Evolutionary conservation across 2,329 filamentous ascomycete genomes (phyloP).

Genomic region (Arthrinium phaeospermum): DNA sequence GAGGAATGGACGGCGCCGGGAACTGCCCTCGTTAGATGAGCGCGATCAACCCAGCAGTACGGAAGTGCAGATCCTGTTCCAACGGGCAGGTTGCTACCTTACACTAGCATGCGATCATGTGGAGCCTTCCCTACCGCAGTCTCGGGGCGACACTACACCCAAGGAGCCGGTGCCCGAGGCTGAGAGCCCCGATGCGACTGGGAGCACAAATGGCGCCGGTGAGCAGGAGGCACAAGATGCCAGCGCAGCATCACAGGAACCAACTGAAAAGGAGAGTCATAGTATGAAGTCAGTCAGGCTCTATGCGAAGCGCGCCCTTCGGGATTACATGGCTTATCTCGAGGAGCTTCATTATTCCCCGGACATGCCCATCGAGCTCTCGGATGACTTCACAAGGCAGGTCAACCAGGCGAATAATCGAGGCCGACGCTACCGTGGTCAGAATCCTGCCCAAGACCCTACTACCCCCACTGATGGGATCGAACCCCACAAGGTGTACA

Average conservation of each 20-base stretch:
- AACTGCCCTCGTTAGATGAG: conserved; percentile 38
- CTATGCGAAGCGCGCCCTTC: conserved; percentile 76
- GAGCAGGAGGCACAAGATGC: conserved; percentile 27
- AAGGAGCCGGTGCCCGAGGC: conserved; percentile 16
- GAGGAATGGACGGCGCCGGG: conserved; percentile 41
- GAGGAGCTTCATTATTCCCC: conserved; percentile 81
- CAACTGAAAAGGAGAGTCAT: conserved; percentile 47
- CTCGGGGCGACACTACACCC: conserved; percentile 27
- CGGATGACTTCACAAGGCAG: conserved; percentile 61
- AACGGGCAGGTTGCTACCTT: conserved; percentile 75
- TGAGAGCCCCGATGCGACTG: not conserved
- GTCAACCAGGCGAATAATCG: conserved; percentile 57
- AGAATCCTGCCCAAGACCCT: conserved; percentile 51
- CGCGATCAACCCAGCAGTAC: conserved; percentile 73
- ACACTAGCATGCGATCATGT: conserved; percentile 73
- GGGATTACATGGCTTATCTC: conserved; percentile 76
- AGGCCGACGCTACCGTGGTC: conserved; percentile 36
- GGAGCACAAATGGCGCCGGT: not conserved
- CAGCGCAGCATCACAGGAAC: conserved; percentile 24
- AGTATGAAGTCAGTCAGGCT: conserved; percentile 73
- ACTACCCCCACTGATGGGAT: conserved; percentile 33
- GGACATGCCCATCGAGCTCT: conserved; percentile 64
- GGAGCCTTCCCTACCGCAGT: conserved; percentile 53
- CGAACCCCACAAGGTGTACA: conserved; percentile 47
- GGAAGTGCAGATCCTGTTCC: conserved; percentile 76